Percentiles rank a stretch among this genome's conserved stretches.
Evolutionary conservation across 2,329 filamentous ascomycete species (phyloP).

Genomic region (Scedosporium apiospermum): DNA sequence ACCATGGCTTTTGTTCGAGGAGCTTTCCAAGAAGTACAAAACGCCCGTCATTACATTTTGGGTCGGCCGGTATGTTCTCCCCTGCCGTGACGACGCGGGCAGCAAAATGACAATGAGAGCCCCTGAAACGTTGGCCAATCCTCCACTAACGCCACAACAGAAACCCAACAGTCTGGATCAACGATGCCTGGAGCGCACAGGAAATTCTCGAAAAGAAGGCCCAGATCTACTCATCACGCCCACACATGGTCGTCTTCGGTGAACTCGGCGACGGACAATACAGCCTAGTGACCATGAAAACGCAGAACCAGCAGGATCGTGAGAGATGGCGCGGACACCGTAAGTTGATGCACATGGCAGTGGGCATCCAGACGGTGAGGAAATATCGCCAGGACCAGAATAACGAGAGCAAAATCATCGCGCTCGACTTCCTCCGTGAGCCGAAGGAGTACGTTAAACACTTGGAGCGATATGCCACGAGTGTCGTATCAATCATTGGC

Average conservation of each 20-base stretch:
- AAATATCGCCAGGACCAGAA: constrained; percentile 14
- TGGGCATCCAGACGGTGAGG: constrained; percentile 11
- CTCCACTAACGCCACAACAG: neutral
- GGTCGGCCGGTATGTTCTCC: constrained; percentile 24
- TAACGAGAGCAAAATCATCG: constrained; percentile 14
- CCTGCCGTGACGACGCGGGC: neutral
- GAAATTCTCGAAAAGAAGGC: constrained; percentile 45
- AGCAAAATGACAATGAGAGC: neutral
- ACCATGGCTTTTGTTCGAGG: constrained; percentile 44
- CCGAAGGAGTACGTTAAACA: constrained; percentile 14
- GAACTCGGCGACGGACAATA: constrained; percentile 33
- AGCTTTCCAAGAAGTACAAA: constrained; percentile 36
- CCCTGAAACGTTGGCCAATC: neutral
- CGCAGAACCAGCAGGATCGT: constrained; percentile 18
- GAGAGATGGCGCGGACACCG: constrained; percentile 9
- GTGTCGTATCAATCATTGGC: constrained; percentile 45
- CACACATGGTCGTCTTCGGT: constrained; percentile 37
- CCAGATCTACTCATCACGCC: constrained; percentile 38
- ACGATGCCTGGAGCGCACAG: constrained; percentile 38
- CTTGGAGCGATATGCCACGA: constrained; percentile 37
- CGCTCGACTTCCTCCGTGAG: constrained; percentile 17
- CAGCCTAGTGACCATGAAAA: constrained; percentile 34
- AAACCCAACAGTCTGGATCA: constrained; percentile 36
- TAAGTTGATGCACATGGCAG: constrained; percentile 14
- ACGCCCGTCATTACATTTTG: constrained; percentile 44